Percentiles rank a stretch among this genome's conserved stretches.
phyloP scores from a whole-genome alignment of 108 stramenopile species.

The Cylindrotheca fusiformis region DNA sequence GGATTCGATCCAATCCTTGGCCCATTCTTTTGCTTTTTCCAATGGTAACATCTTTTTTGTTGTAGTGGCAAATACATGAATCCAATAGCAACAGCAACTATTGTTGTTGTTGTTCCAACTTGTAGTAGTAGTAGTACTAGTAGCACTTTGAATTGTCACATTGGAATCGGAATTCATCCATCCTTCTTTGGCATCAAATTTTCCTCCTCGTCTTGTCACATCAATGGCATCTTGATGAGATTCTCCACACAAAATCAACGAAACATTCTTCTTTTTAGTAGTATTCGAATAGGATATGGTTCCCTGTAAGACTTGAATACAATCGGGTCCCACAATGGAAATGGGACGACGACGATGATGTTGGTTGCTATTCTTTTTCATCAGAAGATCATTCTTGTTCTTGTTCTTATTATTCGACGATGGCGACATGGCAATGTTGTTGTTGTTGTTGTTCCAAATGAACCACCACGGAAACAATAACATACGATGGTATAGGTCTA shows the following conservation, averaged over 20 bases:
- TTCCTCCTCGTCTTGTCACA: conserved; percentile 19
- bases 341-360: too few species aligned
- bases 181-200: conserved; percentile 9
- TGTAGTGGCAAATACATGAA: neutral
- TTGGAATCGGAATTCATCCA: conserved; percentile 6
- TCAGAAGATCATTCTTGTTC: neutral
- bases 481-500: too few species aligned
- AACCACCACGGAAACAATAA: too few species aligned
- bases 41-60: conserved; percentile 18
- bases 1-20: conserved; percentile 11
- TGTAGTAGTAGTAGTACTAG: neutral
- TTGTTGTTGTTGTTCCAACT: neutral
- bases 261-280: conserved; percentile 7
- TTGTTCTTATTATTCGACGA: neutral
- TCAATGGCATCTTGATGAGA: conserved; percentile 42
- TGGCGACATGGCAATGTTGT: neutral
- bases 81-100: too few species aligned
- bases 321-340: conserved; percentile 25
- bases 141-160: neutral
- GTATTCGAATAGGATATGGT: neutral
- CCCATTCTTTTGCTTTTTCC: conserved; percentile 35
- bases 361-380: neutral
- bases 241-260: conserved; percentile 38
- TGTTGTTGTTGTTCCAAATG: too few species aligned
- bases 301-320: conserved; percentile 22